Evolutionary conservation across 2,329 filamentous ascomycete species (phyloP).

Genomic region (Plectosphaerella plurivora): DNA sequence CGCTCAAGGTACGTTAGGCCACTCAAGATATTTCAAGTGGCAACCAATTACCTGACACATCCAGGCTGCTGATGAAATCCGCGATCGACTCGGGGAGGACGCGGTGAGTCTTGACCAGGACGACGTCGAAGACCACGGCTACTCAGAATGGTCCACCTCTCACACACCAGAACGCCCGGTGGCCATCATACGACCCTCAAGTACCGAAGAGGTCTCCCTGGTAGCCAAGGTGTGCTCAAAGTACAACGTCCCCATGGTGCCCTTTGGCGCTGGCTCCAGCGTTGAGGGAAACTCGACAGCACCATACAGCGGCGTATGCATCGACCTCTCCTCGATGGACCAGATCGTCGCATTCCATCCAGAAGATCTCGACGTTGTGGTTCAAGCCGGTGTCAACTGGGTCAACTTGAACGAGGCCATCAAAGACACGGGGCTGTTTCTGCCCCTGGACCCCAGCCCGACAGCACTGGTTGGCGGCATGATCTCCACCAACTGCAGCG

Average conservation of each 20-base stretch:
- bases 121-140: conserved; percentile 59
- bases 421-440: conserved; percentile 58
- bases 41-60: neutral
- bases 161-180: conserved; percentile 61
- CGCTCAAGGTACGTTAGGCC: neutral
- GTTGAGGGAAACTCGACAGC: conserved; percentile 69
- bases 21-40: neutral
- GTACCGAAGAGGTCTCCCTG: conserved; percentile 58
- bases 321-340: conserved; percentile 68
- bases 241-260: conserved; percentile 65
- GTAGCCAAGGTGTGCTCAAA: conserved; percentile 60
- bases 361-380: conserved; percentile 67
- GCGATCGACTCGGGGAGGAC: conserved; percentile 48
- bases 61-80: conserved; percentile 54
- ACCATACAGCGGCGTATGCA: conserved; percentile 62
- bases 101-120: conserved; percentile 60
- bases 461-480: conserved; percentile 53
- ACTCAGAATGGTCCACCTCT: conserved; percentile 67
- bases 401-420: conserved; percentile 63
- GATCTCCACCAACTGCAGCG: conserved; percentile 64
- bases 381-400: conserved; percentile 67
- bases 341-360: conserved; percentile 59
- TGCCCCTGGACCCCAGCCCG: conserved; percentile 66
- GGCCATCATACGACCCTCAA: conserved; percentile 60
- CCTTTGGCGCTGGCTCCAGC: conserved; percentile 70